Evolutionary conservation across 192 early-diverging fungal species (phyloP).

Genomic region (Paraglomus brasilianum): DNA sequence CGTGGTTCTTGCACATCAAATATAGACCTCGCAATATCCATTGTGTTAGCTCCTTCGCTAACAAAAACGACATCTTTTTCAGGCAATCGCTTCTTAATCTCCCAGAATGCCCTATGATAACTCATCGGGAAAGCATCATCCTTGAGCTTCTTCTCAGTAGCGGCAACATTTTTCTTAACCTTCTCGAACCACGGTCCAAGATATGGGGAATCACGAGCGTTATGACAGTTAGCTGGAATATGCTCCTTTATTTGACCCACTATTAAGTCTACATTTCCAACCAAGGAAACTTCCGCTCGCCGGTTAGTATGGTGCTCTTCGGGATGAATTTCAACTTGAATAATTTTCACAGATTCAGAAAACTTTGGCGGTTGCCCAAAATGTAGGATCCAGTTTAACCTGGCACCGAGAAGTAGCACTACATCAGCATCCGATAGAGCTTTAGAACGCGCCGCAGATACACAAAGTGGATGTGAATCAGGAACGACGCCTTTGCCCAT

Average conservation of each 20-base stretch:
- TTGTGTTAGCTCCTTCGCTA: conserved; percentile 76
- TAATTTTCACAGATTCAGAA: conserved; percentile 54
- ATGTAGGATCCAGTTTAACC: conserved; percentile 75
- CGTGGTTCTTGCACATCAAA: conserved; percentile 65
- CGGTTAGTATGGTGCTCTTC: conserved; percentile 65
- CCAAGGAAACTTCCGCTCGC: conserved; percentile 48
- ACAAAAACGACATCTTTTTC: conserved; percentile 54
- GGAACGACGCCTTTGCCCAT: conserved; percentile 72
- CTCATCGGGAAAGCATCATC: conserved; percentile 53
- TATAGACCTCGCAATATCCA: conserved; percentile 75
- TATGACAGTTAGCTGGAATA: neutral
- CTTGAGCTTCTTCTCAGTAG: conserved; percentile 42
- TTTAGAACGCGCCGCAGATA: conserved; percentile 60
- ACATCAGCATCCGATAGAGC: conserved; percentile 69
- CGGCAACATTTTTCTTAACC: conserved; percentile 44
- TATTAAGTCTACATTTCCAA: conserved; percentile 60
- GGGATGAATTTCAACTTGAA: conserved; percentile 67
- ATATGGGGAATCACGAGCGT: conserved; percentile 24
- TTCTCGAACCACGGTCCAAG: conserved; percentile 36
- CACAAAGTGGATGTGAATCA: conserved; percentile 60
- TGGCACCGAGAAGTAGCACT: conserved; percentile 64
- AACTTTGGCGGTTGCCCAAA: conserved; percentile 62
- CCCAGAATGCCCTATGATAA: conserved; percentile 67
- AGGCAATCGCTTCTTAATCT: conserved; percentile 61
- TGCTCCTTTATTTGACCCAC: conserved; percentile 48